These are phyloP conservation scores for Cornus florida DNA, from an alignment of 148 eudicot species.

Conservation along the genomic window DNA sequence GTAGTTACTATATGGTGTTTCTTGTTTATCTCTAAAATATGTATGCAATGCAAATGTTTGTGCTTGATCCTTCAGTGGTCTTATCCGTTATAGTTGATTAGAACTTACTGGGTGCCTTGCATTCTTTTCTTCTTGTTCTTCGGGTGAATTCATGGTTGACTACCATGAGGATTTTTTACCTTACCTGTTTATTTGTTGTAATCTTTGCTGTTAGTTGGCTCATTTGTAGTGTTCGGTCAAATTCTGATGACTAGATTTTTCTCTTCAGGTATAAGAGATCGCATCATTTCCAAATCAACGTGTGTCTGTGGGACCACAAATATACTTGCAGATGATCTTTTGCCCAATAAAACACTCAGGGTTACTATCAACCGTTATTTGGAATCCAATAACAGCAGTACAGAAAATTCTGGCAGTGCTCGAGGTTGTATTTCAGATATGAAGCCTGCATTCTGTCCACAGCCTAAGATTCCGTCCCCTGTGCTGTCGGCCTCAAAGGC, in stretches of 20 bases:
- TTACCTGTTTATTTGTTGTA: neutral
- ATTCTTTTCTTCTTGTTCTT: too few relatives aligned
- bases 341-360: slow-evolving; percentile 82
- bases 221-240: neutral
- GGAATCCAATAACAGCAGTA: slow-evolving; percentile 78
- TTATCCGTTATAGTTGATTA: too few relatives aligned
- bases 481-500: slow-evolving; percentile 70
- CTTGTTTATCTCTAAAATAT: neutral
- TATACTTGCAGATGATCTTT: slow-evolving; percentile 79
- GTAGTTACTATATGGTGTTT: neutral
- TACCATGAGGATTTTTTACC: neutral
- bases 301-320: slow-evolving; percentile 85
- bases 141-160: neutral
- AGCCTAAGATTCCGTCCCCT: slow-evolving; percentile 67
- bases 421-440: slow-evolving; percentile 72
- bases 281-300: slow-evolving; percentile 70
- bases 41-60: neutral
- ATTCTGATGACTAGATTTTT: neutral
- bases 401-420: slow-evolving; percentile 68
- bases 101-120: too few relatives aligned
- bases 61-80: too few relatives aligned
- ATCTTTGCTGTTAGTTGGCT: neutral
- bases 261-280: slow-evolving; percentile 77
- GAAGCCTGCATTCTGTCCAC: slow-evolving; percentile 68
- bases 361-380: slow-evolving; percentile 76